These are phyloP conservation scores for Nepenthes gracilis DNA, from an alignment of 148 eudicot genomes.

Conservation along the genomic window DNA sequence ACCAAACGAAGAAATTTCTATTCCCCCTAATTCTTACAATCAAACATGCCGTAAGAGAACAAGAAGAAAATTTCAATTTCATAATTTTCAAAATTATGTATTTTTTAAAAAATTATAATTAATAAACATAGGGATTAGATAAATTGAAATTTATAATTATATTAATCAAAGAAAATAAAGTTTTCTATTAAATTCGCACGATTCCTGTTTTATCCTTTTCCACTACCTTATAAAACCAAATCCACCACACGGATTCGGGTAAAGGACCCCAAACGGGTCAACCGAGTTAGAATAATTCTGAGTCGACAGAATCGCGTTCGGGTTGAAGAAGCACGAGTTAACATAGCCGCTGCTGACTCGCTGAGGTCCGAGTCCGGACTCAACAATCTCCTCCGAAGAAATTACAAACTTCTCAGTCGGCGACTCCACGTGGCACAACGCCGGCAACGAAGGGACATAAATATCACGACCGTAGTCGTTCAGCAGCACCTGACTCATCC, in stretches of 20 bases:
- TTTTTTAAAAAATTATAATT: too few relatives aligned
- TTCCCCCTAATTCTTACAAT: too few relatives aligned
- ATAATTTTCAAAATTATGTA: too few relatives aligned
- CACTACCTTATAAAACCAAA: background rate
- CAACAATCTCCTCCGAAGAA: slow-evolving; percentile 12
- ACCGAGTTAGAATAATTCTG: slow-evolving; percentile 8
- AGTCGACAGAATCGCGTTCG: background rate
- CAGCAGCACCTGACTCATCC: background rate
- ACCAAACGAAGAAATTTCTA: too few relatives aligned
- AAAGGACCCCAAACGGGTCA: slow-evolving; percentile 25
- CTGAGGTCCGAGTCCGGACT: slow-evolving; percentile 5
- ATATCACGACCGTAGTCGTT: background rate
- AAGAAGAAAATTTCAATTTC: too few relatives aligned
- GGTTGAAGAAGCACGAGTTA: background rate
- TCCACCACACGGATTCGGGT: background rate
- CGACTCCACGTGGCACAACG: background rate
- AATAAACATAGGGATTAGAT: too few relatives aligned
- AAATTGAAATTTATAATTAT: too few relatives aligned
- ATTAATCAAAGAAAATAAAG: too few relatives aligned
- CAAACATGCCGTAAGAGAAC: too few relatives aligned
- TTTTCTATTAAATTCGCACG: too few relatives aligned
- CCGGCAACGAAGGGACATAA: background rate
- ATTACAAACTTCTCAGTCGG: background rate
- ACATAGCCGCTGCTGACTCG: slow-evolving; percentile 4
- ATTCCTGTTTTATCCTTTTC: too few relatives aligned